Percentiles rank a stretch among this genome's conserved stretches.
phyloP scores from a whole-genome alignment of 2,329 filamentous ascomycete species.

The Myrmaecium sp. region DNA sequence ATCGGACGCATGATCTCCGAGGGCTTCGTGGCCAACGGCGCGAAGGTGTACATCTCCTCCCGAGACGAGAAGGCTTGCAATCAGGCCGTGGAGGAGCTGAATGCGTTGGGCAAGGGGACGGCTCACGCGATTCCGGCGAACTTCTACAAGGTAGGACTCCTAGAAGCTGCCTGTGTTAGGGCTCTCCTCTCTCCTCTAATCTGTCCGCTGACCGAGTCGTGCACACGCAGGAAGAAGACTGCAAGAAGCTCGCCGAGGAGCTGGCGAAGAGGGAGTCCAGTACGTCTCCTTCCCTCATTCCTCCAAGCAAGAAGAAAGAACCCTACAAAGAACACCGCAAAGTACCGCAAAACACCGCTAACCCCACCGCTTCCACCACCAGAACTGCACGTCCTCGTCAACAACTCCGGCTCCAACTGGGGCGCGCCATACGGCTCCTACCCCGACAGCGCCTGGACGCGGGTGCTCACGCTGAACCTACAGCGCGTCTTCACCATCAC shows the following conservation, averaged over 20 bases:
- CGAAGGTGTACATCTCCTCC: constrained; percentile 53
- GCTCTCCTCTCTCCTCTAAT: too few relatives aligned
- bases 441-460: constrained; percentile 35
- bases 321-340: not conserved
- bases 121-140: constrained; percentile 46
- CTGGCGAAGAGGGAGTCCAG: constrained; percentile 31
- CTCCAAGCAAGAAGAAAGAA: not conserved
- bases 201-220: too few relatives aligned
- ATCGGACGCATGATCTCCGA: constrained; percentile 52
- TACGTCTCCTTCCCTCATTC: not conserved
- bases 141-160: too few relatives aligned
- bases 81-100: constrained; percentile 41
- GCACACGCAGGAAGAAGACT: constrained; percentile 43
- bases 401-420: constrained; percentile 51
- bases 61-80: constrained; percentile 44
- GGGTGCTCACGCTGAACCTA: constrained; percentile 42
- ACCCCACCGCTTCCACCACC: constrained; percentile 5
- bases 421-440: constrained; percentile 42
- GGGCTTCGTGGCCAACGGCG: constrained; percentile 47
- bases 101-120: constrained; percentile 35
- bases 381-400: constrained; percentile 44
- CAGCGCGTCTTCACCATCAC: constrained; percentile 50
- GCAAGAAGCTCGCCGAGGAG: constrained; percentile 40
- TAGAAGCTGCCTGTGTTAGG: too few relatives aligned
- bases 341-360: not conserved